phyloP scores from a whole-genome alignment of 352 stramenopile species.

The Aphanomyces euteiches region DNA sequence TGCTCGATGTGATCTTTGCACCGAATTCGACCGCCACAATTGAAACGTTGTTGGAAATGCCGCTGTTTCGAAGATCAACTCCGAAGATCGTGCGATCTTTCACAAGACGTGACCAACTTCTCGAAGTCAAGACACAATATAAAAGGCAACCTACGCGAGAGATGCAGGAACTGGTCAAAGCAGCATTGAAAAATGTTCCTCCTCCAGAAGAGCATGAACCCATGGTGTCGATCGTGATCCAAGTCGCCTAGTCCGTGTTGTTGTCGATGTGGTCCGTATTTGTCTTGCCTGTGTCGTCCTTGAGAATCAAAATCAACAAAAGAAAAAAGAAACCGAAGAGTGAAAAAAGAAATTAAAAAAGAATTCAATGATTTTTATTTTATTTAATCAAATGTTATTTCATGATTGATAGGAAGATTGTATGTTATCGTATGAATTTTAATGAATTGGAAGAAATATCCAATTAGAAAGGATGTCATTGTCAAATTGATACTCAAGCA shows the following conservation, averaged over 20 bases:
- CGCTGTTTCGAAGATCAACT: slow-evolving; percentile 9
- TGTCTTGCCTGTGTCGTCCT: too few relatives aligned
- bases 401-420: too few relatives aligned
- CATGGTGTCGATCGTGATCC: not conserved
- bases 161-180: not conserved
- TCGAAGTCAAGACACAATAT: not conserved
- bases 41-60: slow-evolving; percentile 7
- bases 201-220: not conserved
- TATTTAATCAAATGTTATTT: too few relatives aligned
- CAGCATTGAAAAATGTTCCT: not conserved
- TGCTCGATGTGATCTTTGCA: slow-evolving; percentile 11
- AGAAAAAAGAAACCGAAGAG: too few relatives aligned
- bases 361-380: too few relatives aligned
- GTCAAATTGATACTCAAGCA: too few relatives aligned
- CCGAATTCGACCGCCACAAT: not conserved
- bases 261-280: not conserved
- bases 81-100: not conserved
- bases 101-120: not conserved
- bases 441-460: not conserved
- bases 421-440: too few relatives aligned
- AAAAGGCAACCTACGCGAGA: not conserved
- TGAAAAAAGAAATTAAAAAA: too few relatives aligned
- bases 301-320: too few relatives aligned
- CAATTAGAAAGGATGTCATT: not conserved
- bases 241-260: not conserved